These are phyloP conservation scores for Schwanniomyces vanrijiae DNA, from an alignment of 805 yeast genomes.

Conservation along the genomic window DNA sequence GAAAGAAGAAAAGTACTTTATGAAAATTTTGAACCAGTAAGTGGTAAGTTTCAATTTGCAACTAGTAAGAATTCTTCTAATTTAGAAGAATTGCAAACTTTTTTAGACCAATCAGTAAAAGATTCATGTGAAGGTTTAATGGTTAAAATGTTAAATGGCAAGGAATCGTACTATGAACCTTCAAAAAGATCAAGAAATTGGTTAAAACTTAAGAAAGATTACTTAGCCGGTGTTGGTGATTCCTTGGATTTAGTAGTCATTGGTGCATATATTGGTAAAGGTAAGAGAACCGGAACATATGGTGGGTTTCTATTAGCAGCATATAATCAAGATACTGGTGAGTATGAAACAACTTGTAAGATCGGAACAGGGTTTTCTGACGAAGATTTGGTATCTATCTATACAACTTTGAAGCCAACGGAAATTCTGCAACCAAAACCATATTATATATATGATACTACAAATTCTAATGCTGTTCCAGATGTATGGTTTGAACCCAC, in stretches of 20 bases:
- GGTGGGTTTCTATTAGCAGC: constrained; percentile 94
- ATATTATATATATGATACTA: constrained; percentile 63
- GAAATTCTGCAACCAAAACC: constrained; percentile 65
- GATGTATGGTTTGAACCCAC: constrained; percentile 96
- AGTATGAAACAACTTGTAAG: constrained; percentile 92
- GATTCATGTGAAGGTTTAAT: constrained; percentile 94
- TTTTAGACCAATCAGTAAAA: constrained; percentile 84
- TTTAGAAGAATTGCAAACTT: constrained; percentile 72
- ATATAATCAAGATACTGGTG: constrained; percentile 88
- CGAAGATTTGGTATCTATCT: constrained; percentile 62
- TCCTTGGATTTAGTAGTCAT: constrained; percentile 89
- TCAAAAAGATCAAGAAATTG: constrained; percentile 93
- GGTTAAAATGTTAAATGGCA: constrained; percentile 86
- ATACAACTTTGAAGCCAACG: constrained; percentile 63
- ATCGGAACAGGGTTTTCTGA: constrained; percentile 97
- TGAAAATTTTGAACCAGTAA: constrained; percentile 55
- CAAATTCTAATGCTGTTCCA: constrained; percentile 66
- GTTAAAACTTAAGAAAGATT: constrained; percentile 94
- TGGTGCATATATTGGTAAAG: constrained; percentile 92
- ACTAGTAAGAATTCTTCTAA: constrained; percentile 68
- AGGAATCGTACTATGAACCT: constrained; percentile 86
- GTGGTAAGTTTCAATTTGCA: constrained; percentile 84
- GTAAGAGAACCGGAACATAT: constrained; percentile 91
- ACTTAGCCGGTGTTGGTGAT: constrained; percentile 93
- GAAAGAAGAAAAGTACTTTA: constrained; percentile 68